Percentiles rank a stretch among this genome's conserved stretches.
phyloP scores from a whole-genome alignment of 768 basidiomycete species.

The Rhodotorula sphaerocarpa region DNA sequence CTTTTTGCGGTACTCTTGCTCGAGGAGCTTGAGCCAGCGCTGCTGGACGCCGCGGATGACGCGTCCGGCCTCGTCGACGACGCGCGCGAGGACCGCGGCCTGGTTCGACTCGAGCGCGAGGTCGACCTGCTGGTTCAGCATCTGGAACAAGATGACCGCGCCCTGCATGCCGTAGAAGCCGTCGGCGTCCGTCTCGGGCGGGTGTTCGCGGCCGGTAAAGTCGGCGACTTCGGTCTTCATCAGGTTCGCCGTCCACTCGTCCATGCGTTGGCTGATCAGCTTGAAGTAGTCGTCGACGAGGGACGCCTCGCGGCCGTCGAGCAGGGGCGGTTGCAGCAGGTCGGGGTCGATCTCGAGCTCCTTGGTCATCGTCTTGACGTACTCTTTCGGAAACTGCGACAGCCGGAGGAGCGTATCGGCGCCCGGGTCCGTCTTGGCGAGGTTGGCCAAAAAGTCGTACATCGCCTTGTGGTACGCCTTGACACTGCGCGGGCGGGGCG shows the following conservation, averaged over 20 bases:
- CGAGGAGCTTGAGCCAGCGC: conserved; percentile 75
- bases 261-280: conserved; percentile 85
- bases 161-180: conserved; percentile 85
- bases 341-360: conserved; percentile 76
- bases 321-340: conserved; percentile 74
- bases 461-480: conserved; percentile 84
- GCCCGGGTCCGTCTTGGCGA: conserved; percentile 64
- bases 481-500: conserved; percentile 44
- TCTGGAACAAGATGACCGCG: conserved; percentile 90
- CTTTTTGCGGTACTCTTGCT: conserved; percentile 77
- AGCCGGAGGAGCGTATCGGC: conserved; percentile 79
- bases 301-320: conserved; percentile 86
- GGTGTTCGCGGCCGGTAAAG: conserved; percentile 70
- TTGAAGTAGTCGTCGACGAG: conserved; percentile 93
- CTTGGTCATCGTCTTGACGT: conserved; percentile 79
- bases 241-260: conserved; percentile 91
- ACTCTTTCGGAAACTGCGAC: conserved; percentile 91
- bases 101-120: conserved; percentile 92
- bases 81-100: conserved; percentile 80
- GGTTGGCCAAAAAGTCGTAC: conserved; percentile 61
- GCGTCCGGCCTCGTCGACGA: conserved; percentile 76
- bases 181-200: conserved; percentile 81
- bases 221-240: conserved; percentile 83
- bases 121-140: conserved; percentile 86
- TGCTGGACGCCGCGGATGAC: conserved; percentile 83